Base-by-base conservation (phyloP, 805 yeast genomes). In the Tanozyma kutaoensis region DNA sequence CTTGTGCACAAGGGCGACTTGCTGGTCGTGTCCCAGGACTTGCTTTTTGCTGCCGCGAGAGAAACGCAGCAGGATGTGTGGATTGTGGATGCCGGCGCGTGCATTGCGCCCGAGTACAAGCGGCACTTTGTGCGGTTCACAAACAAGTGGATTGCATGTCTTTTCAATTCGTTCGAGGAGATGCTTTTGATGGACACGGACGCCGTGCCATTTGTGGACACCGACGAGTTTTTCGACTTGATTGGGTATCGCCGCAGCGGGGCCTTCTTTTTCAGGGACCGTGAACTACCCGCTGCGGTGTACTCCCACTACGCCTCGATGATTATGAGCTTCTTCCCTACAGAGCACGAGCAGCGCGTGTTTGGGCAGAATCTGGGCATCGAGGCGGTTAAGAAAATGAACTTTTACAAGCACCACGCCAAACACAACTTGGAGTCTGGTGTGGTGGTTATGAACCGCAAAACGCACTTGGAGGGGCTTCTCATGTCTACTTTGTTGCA, bases 341-440 rank as follows among this genome's bases (percentile, higher is more conserved):
- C 20, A 13, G 26, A 16, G n/a, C 22, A 32, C n/a, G 13, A 25
- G 3, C 20, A 24, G 2, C 35, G 35, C 19, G 21, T 25, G 16
- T 20, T 33, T 10, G 7, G 15, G 10, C 19, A 26, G 9, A 32
- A 24, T 20, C 14, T 31, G 22, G 26, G 29, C 23, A 37, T 33
- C 28, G n/a, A n/a, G n/a, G n/a, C n/a, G n/a, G n/a, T n/a, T n/a
- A n/a, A n/a, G n/a, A n/a, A n/a, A n/a, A n/a, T n/a, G n/a, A 35
- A 35, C 29, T 35, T 37, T 15, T 35, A 33, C 28, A 29, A 28
- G 14, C 33, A 43, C 34, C 31, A 26, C 28, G 32, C 48, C 38
- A 35, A 41, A 39, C 33, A 50, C 29, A 31, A 40, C 24, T 45
- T 50, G 56, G 62, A 57, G 28, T 46, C 57, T 16, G 63, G 63